A percentile compares a stretch with the other conserved stretches of the same genome.
Evolutionary conservation across 2,329 filamentous ascomycete species (phyloP).

Genomic region (Mariannaea elegans): DNA sequence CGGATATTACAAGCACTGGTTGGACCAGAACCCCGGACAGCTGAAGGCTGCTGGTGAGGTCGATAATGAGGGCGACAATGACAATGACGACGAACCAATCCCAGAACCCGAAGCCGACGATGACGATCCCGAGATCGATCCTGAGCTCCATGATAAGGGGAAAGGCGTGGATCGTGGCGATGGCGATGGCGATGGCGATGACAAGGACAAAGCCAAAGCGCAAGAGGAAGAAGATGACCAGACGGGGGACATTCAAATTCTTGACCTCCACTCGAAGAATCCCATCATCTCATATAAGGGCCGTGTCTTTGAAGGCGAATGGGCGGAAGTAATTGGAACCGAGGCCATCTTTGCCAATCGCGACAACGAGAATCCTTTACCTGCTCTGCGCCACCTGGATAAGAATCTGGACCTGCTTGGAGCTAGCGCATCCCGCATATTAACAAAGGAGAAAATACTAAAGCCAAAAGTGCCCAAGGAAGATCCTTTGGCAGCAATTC

Average conservation of each 20-base stretch:
- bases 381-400: conserved; percentile 59
- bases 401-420: conserved; percentile 75
- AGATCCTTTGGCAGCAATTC: conserved; percentile 50
- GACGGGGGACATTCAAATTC: conserved; percentile 71
- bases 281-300: conserved; percentile 84
- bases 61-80: conserved; percentile 32
- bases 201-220: conserved; percentile 27
- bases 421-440: conserved; percentile 74
- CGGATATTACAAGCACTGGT: conserved; percentile 57
- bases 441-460: conserved; percentile 71
- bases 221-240: conserved; percentile 19
- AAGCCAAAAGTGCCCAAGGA: conserved; percentile 53
- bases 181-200: conserved; percentile 20
- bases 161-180: conserved; percentile 25
- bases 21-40: conserved; percentile 42
- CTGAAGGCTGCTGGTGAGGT: conserved; percentile 22
- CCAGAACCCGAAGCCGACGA: conserved; percentile 49
- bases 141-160: conserved; percentile 34
- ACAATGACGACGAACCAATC: conserved; percentile 43
- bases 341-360: conserved; percentile 76
- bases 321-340: conserved; percentile 85
- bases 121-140: conserved; percentile 38
- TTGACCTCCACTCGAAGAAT: conserved; percentile 80
- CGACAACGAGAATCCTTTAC: conserved; percentile 58
- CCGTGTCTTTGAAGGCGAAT: conserved; percentile 80